A percentile compares a stretch with the other conserved stretches of the same genome.
phyloP scores from a whole-genome alignment of 345 rosid species.

The Euphorbia tirucalli region DNA sequence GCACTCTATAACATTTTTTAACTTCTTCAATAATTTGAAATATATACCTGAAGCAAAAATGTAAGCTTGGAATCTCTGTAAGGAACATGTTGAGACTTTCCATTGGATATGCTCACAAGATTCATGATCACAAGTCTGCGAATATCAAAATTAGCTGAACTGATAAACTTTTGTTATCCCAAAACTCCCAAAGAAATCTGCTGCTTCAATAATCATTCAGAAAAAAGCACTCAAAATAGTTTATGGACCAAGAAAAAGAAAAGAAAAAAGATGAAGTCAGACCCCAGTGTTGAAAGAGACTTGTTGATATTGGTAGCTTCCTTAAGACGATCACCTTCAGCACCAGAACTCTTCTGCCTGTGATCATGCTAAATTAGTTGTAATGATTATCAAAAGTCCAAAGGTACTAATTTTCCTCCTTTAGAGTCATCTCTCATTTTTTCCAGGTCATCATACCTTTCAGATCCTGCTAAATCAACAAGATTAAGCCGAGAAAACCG shows the following conservation, averaged over 20 bases:
- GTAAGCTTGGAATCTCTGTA: constrained; percentile 98
- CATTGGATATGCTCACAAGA: constrained; percentile 89
- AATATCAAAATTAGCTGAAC: constrained; percentile 16
- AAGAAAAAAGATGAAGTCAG: constrained; percentile 8
- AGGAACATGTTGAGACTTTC: constrained; percentile 95
- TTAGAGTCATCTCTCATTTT: background rate
- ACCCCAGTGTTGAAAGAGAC: constrained; percentile 99
- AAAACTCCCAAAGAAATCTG: background rate
- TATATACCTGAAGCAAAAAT: constrained; percentile 87
- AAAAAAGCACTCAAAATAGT: background rate
- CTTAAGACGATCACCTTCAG: constrained; percentile 99
- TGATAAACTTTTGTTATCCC: background rate
- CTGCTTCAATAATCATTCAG: background rate
- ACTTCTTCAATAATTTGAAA: background rate
- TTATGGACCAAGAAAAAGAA: background rate
- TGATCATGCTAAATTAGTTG: background rate
- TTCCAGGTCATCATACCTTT: constrained; percentile 52
- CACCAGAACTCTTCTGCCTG: constrained; percentile 98
- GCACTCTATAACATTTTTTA: background rate
- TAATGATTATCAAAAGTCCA: background rate
- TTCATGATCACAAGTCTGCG: constrained; percentile 98
- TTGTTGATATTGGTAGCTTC: constrained; percentile 98
- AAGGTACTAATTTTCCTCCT: background rate
- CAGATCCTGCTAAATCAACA: constrained; percentile 98
- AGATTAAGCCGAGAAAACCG: constrained; percentile 97